phyloP scores from a whole-genome alignment of 352 stramenopile genomes.

The Phytophthora melonis region DNA sequence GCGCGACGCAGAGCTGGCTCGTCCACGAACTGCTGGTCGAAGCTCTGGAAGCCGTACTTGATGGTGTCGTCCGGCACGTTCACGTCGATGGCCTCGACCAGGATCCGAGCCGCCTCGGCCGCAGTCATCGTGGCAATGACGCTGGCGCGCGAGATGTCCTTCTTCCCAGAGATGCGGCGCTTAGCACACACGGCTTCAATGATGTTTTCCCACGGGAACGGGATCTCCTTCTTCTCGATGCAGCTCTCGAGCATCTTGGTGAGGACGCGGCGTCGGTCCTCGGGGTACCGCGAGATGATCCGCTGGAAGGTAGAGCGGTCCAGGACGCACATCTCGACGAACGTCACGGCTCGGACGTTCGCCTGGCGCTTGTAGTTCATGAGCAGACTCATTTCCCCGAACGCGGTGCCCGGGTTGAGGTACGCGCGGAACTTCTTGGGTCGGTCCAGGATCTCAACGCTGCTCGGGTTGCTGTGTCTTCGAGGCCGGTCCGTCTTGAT shows the following conservation, averaged over 20 bases:
- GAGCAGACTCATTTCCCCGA: conserved; percentile 49
- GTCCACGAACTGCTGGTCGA: conserved; percentile 13
- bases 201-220: conserved; percentile 17
- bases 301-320: conserved; percentile 9
- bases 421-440: background rate
- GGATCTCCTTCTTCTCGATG: conserved; percentile 25
- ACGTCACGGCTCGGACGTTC: conserved; percentile 31
- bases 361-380: conserved; percentile 38
- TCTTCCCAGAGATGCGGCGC: background rate
- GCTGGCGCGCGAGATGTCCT: conserved; percentile 1
- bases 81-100: conserved; percentile 27
- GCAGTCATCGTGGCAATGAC: conserved; percentile 12
- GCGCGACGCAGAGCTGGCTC: conserved; percentile 5
- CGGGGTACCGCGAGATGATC: conserved; percentile 17
- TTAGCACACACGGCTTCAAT: conserved; percentile 12
- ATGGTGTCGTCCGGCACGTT: conserved; percentile 22
- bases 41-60: conserved; percentile 30
- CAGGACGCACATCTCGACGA: conserved; percentile 35
- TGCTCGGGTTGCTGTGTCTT: background rate
- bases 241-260: conserved; percentile 19
- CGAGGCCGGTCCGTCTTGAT: background rate
- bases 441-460: background rate
- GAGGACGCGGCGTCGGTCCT: conserved; percentile 23
- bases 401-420: conserved; percentile 1
- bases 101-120: conserved; percentile 10